phyloP scores from a whole-genome alignment of 2,329 filamentous ascomycete species.

The Fusarium gaditjirri region DNA sequence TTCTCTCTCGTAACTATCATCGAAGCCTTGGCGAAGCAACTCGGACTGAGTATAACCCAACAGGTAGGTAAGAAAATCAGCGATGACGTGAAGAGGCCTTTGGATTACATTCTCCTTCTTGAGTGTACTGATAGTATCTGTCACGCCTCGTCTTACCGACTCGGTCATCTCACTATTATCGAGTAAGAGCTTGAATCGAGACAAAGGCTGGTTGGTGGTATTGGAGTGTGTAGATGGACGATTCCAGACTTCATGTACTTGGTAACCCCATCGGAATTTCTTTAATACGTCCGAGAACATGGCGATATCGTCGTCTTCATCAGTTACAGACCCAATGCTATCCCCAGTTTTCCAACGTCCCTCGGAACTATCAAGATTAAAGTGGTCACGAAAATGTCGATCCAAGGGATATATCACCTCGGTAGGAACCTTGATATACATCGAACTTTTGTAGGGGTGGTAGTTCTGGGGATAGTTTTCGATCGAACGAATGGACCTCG shows the following conservation, averaged over 20 bases:
- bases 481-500: background rate
- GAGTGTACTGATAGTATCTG: fast-evolving
- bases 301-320: background rate
- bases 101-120: fast-evolving
- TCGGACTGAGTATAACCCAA: background rate
- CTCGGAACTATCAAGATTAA: background rate
- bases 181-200: slow-evolving; percentile 5
- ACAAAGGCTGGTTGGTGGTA: background rate
- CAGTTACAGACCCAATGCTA: background rate
- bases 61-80: background rate
- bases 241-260: background rate
- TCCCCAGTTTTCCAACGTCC: no score
- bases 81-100: background rate
- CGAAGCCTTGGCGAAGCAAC: background rate
- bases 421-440: background rate
- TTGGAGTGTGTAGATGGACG: background rate
- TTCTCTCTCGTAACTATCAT: background rate
- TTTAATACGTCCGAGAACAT: background rate
- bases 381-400: background rate
- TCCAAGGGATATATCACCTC: background rate
- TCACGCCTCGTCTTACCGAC: fast-evolving
- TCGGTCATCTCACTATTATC: background rate
- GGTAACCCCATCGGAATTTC: background rate
- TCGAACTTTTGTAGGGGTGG: background rate
- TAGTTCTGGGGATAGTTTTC: background rate